Base-by-base conservation (phyloP, 1,284 basidiomycete species). In the Rhodotorula sp. region DNA sequence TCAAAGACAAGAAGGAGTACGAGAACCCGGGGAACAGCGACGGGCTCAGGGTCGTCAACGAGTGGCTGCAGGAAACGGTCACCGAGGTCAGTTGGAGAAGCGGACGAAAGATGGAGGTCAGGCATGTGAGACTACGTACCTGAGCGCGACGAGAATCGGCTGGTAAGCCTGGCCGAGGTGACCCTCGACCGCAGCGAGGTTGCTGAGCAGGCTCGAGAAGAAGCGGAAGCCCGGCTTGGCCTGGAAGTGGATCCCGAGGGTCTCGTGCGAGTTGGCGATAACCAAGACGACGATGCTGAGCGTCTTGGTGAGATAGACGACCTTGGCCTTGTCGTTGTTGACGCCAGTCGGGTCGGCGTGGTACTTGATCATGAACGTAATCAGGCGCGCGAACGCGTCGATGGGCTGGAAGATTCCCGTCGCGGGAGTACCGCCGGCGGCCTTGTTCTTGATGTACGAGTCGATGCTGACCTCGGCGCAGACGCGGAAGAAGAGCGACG, bases 301-400 rank as follows among this genome's bases (percentile, higher is more conserved):
- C 51, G 51, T 15, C 84, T 99, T 99, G 74, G 94, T 95, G 79
- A 97, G 85, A 82, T 99, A 99, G 79, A 96, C 91, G 33, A 95
- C 91, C 82, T 98, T 97, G 29, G 93, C 91, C 77, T 93, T 91
- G 78, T 94, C 91, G 77, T 93, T 91, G 82, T 93, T 91, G 72
- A 90, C 85, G 45, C 90, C 91, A 20, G 79, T 83, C 62, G 90
- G 90, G 80, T 98, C 95, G 33, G 93, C 94, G 76, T 99, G 95
- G 80, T 99, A 98, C 84, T 99, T 99, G 87, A 99, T 95, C 84
- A 99, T 96, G 80, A 97, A 92, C 59, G 95, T 91, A 74, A 99
- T 93, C 76, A 99, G 84, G 76, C 93, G 88, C 59, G 95, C 93
- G 84, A 98, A 90, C 15, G 96, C 93, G 82, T 99, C 96, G 76